Base-by-base conservation (phyloP, 2,329 filamentous ascomycete genomes). In the Fusarium keratoplasticum region DNA sequence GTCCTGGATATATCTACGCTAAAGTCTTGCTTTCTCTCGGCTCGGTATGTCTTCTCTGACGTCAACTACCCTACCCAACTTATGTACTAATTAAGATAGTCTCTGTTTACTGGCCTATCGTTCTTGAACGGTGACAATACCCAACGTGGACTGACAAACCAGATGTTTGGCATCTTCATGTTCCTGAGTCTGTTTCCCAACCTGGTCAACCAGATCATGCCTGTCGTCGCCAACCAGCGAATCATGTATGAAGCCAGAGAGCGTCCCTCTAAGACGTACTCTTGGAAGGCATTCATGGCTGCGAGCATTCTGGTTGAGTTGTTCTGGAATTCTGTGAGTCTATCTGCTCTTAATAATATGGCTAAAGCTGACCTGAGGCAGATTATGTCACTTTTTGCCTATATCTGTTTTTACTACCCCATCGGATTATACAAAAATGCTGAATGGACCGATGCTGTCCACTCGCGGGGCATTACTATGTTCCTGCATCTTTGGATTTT, bases 91-190 rank as follows among this genome's bases (percentile, higher is more conserved):
- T 13, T 33, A 14, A 33, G 1, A 10, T 5, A 78, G 70, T 72
- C 76, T 2, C 85, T 94, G 2, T 94, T 93, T 80, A 91, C 94
- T 67, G 92, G 92, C 1, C 90, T 93, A 76, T 92, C 90, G 0
- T 92, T 94, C 77, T 89, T 88, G 80, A 87, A 91, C 25, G 86
- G 89, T 4, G 84, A 89, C 29, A 87, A 88, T 70, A 89, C 89
- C 0, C 85, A 89, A 52, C 89, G 92, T 71, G 92, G 92, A 35
- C 84, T 94, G 11, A 91, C 94, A 76, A 92, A 94, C 78, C 89
- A 92, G 64, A 88, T 94, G 82, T 94, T 94, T 78, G 88, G 87
- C 65, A 89, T 94, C 62, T 94, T 95, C 82, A 90, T 94, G 87
- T 85, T 94, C 71, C 83, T 90, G 64, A 93, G 90, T 16, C 91